Conservation (phyloP, 345 rosid genomes). For the Theobroma cacao region DNA sequence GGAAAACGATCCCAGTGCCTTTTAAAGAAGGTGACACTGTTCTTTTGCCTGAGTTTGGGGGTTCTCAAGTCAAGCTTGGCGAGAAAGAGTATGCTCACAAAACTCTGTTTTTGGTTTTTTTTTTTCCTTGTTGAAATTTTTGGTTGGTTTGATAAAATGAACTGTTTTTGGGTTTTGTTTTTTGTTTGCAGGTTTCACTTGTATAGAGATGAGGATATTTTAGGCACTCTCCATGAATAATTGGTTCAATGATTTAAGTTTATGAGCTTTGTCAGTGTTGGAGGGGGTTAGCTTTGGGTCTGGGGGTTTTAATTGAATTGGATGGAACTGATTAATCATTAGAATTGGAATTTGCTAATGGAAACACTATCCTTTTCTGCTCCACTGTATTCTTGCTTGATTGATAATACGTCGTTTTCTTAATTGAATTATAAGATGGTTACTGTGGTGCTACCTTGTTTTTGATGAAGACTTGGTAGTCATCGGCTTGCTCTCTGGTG, state of each 20-base stretch:
- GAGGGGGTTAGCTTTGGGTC: neutral
- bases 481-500: neutral
- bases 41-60: conserved; percentile 82
- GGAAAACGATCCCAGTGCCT: conserved; percentile 54
- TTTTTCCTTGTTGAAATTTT: neutral
- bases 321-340: conserved; percentile 8
- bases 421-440: neutral
- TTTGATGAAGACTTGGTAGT: neutral
- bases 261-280: neutral
- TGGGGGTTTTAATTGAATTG: neutral
- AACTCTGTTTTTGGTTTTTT: neutral
- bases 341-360: neutral
- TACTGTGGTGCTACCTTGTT: neutral
- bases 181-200: conserved; percentile 52
- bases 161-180: neutral
- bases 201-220: conserved; percentile 76
- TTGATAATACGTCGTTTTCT: no score
- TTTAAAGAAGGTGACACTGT: conserved; percentile 90
- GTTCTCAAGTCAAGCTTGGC: conserved; percentile 73
- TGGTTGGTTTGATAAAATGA: neutral
- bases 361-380: neutral
- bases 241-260: neutral
- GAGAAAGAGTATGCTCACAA: conserved; percentile 60
- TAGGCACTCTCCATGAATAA: conserved; percentile 73
- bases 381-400: neutral